Conservation (phyloP, 495 filamentous ascomycete species). For the Neurospora sp. region DNA sequence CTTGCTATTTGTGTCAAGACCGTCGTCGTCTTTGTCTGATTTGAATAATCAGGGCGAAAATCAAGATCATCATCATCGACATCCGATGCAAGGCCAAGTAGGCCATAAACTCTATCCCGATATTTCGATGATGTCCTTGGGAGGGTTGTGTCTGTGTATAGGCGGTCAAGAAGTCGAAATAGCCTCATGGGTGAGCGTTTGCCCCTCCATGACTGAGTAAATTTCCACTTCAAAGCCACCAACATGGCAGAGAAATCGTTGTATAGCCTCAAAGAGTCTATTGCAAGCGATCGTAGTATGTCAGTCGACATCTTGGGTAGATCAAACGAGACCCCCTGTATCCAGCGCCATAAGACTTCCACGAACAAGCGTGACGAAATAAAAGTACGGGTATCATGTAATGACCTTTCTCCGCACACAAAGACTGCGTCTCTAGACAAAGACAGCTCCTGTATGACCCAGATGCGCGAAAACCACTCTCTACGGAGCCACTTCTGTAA, state of each 20-base stretch:
- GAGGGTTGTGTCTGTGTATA: not conserved
- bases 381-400: not conserved
- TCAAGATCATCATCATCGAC: not conserved
- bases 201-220: not conserved
- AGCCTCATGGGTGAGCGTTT: not conserved
- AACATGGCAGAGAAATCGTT: not conserved
- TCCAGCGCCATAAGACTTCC: not conserved
- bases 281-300: not conserved
- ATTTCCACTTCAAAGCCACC: not conserved
- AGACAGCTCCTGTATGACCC: not conserved
- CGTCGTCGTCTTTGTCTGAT: not conserved
- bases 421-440: not conserved
- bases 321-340: accelerated
- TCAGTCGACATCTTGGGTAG: not conserved
- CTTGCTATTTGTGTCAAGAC: not conserved
- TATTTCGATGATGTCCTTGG: not conserved
- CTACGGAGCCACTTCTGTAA: not conserved
- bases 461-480: not conserved
- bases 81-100: not conserved
- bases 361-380: accelerated
- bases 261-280: not conserved
- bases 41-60: not conserved
- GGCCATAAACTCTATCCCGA: not conserved
- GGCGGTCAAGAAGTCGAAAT: not conserved
- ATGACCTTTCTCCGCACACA: not conserved